These are phyloP conservation scores for Suhomyces bolitotheri DNA, from an alignment of 1,139 yeast species.

Conservation along the genomic window DNA sequence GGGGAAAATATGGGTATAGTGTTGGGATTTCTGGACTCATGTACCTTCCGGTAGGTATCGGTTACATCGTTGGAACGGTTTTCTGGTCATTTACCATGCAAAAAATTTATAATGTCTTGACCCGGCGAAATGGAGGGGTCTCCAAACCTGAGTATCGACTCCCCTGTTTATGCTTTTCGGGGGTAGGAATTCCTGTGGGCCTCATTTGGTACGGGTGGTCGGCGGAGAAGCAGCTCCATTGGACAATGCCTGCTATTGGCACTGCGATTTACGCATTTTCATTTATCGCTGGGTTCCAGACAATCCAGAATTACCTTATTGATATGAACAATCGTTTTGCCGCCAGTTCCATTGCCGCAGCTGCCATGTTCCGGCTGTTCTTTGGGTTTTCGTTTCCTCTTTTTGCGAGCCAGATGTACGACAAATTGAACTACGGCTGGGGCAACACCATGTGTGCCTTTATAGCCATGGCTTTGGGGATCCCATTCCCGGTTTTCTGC, in stretches of 20 bases:
- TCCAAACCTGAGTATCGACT: constrained; percentile 57
- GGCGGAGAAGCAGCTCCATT: constrained; percentile 48
- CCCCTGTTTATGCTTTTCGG: constrained; percentile 46
- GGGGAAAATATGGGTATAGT: constrained; percentile 44
- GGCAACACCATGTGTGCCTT: constrained; percentile 63
- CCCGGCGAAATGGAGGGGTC: constrained; percentile 48
- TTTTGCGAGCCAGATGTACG: constrained; percentile 48
- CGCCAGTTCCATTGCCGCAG: constrained; percentile 62
- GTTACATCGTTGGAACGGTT: constrained; percentile 46
- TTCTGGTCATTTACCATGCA: constrained; percentile 49
- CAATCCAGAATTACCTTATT: constrained; percentile 60
- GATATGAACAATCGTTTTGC: constrained; percentile 67
- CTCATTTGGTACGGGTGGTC: constrained; percentile 68
- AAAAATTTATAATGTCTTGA: constrained; percentile 33
- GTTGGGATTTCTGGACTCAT: constrained; percentile 56
- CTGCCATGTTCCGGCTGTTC: constrained; percentile 58
- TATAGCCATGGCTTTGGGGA: constrained; percentile 54
- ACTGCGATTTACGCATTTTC: constrained; percentile 57
- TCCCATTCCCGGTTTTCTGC: constrained; percentile 64
- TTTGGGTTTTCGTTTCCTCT: constrained; percentile 60
- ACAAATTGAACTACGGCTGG: constrained; percentile 59
- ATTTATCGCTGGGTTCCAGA: constrained; percentile 57
- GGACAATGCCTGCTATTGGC: constrained; percentile 63
- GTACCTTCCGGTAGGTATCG: constrained; percentile 57
- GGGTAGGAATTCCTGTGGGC: constrained; percentile 51